phyloP scores from a whole-genome alignment of 1,139 yeast genomes.

The Blastobotrys illinoisensis region DNA sequence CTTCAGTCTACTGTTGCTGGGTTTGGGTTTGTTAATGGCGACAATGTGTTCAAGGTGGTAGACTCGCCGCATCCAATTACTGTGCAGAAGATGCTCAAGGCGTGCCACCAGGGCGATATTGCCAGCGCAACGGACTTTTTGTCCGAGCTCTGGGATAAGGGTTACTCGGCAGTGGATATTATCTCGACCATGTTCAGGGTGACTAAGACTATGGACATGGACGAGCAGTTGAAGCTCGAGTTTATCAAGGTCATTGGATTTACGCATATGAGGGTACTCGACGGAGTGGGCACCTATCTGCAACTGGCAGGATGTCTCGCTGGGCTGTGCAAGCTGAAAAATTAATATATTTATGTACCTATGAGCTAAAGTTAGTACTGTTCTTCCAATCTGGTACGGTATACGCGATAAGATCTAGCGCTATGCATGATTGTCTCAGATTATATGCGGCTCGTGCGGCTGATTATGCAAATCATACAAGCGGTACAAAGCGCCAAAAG shows the following conservation, averaged over 20 bases:
- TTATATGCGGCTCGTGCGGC: neutral
- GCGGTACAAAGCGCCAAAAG: slow-evolving; percentile 28
- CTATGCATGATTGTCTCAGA: neutral
- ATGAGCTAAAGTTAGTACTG: no score
- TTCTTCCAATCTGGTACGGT: no score
- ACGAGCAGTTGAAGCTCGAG: slow-evolving; percentile 64
- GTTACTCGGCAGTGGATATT: slow-evolving; percentile 90
- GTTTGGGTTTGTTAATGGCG: slow-evolving; percentile 81
- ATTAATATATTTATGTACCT: neutral
- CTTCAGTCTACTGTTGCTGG: slow-evolving; percentile 93
- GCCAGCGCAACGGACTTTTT: slow-evolving; percentile 67
- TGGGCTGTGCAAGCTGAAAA: slow-evolving; percentile 38
- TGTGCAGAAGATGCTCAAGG: slow-evolving; percentile 66
- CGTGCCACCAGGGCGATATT: slow-evolving; percentile 46
- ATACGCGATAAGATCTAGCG: no score
- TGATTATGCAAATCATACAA: neutral
- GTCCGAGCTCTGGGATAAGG: slow-evolving; percentile 74
- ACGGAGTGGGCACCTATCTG: slow-evolving; percentile 83
- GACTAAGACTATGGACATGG: slow-evolving; percentile 64
- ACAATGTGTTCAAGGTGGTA: slow-evolving; percentile 89
- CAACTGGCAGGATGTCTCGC: slow-evolving; percentile 84
- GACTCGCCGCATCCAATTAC: slow-evolving; percentile 95
- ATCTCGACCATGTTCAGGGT: slow-evolving; percentile 88
- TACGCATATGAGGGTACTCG: slow-evolving; percentile 85
- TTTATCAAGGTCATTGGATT: slow-evolving; percentile 82